Evolutionary conservation across 1,284 basidiomycete genomes (phyloP).

Genomic region (Leccinum griseonigrum): DNA sequence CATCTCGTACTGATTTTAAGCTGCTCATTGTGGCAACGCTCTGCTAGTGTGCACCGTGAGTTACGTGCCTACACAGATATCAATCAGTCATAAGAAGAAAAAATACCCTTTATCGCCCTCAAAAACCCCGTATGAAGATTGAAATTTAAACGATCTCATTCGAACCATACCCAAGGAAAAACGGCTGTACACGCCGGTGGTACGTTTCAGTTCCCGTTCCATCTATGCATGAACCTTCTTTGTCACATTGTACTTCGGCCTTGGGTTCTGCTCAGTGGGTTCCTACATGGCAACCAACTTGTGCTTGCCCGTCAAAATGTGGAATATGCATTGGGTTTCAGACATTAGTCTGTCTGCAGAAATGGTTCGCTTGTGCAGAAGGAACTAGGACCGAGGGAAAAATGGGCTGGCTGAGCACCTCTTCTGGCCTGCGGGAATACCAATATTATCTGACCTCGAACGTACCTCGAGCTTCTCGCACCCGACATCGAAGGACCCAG

Average conservation of each 20-base stretch:
- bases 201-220: neutral
- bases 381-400: neutral
- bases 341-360: neutral
- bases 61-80: too few relatives aligned
- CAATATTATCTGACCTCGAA: constrained; percentile 61
- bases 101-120: too few relatives aligned
- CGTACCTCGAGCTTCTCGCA: constrained; percentile 76
- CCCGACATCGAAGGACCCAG: constrained; percentile 94
- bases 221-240: neutral
- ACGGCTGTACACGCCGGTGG: neutral
- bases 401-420: too few relatives aligned
- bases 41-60: neutral
- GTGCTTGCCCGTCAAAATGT: neutral
- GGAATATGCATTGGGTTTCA: neutral
- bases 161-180: neutral
- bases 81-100: too few relatives aligned
- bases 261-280: neutral
- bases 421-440: too few relatives aligned
- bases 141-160: too few relatives aligned
- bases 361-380: too few relatives aligned
- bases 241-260: neutral
- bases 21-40: neutral
- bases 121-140: too few relatives aligned
- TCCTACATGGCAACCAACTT: neutral
- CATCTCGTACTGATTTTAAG: neutral